These are phyloP conservation scores for Dipodascus geniculatus DNA, from an alignment of 805 yeast genomes.

Conservation along the genomic window DNA sequence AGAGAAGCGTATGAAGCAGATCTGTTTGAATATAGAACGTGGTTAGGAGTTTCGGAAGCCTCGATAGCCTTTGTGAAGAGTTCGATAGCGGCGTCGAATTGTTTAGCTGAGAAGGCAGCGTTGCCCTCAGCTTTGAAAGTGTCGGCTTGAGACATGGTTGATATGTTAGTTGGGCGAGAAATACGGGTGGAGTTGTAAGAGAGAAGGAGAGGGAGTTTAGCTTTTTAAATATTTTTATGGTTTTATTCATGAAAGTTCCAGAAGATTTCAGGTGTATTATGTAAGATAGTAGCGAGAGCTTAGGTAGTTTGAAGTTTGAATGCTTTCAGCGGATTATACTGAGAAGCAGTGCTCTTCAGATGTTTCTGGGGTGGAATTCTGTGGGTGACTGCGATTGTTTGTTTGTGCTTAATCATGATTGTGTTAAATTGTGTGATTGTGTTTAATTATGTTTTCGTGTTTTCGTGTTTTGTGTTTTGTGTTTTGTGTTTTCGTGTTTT, in stretches of 20 bases:
- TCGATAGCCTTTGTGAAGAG: constrained; percentile 79
- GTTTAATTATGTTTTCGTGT: background rate
- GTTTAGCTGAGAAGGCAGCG: constrained; percentile 81
- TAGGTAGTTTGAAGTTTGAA: too few relatives aligned
- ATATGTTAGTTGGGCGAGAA: background rate
- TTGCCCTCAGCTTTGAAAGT: constrained; percentile 79
- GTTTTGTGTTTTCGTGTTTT: too few relatives aligned
- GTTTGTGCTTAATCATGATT: too few relatives aligned
- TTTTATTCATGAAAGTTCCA: constrained; percentile 1
- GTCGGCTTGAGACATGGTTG: background rate
- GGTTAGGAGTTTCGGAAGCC: constrained; percentile 71
- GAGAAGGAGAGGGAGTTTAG: background rate
- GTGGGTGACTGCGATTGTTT: background rate
- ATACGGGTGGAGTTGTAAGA: background rate
- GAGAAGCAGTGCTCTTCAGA: too few relatives aligned
- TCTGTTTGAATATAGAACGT: constrained; percentile 86
- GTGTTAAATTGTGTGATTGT: too few relatives aligned
- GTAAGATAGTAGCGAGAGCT: too few relatives aligned
- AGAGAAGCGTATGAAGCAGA: constrained; percentile 83
- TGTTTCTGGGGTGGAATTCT: background rate
- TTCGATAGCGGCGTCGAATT: constrained; percentile 69
- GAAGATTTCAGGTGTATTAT: background rate
- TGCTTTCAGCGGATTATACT: too few relatives aligned
- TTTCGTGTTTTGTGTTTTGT: background rate
- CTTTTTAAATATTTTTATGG: background rate